Base-by-base conservation (phyloP, 768 basidiomycete species). In the Tephrocybe rancida region DNA sequence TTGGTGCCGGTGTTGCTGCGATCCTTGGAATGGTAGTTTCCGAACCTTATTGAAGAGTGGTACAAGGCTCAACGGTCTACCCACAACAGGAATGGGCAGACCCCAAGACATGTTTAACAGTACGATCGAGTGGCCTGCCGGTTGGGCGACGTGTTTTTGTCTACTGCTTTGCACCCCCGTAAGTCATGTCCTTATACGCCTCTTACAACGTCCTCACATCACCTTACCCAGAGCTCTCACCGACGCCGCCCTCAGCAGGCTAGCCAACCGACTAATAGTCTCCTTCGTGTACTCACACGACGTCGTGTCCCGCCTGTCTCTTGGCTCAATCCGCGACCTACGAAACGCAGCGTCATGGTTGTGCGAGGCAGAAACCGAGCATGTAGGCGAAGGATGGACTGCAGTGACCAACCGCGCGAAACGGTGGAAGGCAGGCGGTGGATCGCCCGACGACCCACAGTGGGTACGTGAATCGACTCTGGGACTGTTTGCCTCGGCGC, bases 261-360 rank as follows among this genome's bases (percentile, higher is more conserved):
- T 88, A 21, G 79, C 86, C 1, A 74, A 79, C 37, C 77, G 80
- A 35, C 73, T 94, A 19, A 83, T 93, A 53, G 80, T 83, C 8
- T 91, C 90, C 4, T 86, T 94, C 57, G 84, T 91, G 0, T 87
- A 92, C 68, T 91, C 90, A 8, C 85, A 90, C 65, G 91, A 94
- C 58, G 77, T 91, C 54, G 87, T 94, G 21, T 83, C 89, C 2
- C 79, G 92, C 25, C 74, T 94, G 2, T 91, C 89, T 1, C 73
- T 93, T 2, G 90, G 90, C 8, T 83, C 88, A 32, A 81, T 92
- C 19, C 81, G 86, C 13, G 90, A 94, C 64, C 76, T 93, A 18
- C 82, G 80, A 39, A 84, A 88, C 42, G 88, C 86, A 1, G 84
- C 87, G 2, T 73, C 84, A 59, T 92, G 89, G 89, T 71, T 94